Evolutionary conservation across 345 rosid genomes (phyloP), one percentile per base, ranked within the genome.

Genomic region (Lumnitzera littorea): DNA sequence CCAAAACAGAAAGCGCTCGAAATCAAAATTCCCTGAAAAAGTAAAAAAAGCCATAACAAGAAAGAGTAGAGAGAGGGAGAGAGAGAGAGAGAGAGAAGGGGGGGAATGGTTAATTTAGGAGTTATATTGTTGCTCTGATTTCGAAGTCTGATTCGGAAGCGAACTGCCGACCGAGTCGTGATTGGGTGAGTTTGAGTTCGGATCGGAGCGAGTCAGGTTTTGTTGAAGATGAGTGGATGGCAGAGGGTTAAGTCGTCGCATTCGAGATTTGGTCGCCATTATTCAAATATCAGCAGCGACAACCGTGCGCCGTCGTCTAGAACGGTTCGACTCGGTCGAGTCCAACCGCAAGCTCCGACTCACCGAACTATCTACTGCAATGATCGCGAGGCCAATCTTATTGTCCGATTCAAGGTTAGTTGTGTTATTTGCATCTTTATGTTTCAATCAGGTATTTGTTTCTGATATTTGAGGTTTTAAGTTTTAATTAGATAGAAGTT

Each of bases 321-420:
- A 14, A 88, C 96, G 73, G 94, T 87, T 46, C 85, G 90, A 64
- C 88, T 91, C 36, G 99, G 99, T 48, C 84, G 84, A 27, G 84
- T 95, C 57, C 99, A 88, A 76, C 96, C 99, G 11, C 99, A 91
- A 82, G 91, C 99, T n/a, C 99, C 99, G 12, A 67, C 75, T 73
- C 70, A 81, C 58, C 98, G 99, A 52, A 95, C 96, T 72, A 79
- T 95, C 70, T 82, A 62, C 74, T 91, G 99, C 72, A 95, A 95
- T 69, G 96, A 95, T 69, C 94, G 96, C 27, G 99, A 91, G 15
- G 91, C 98, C 76, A 95, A 95, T 76, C 65, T 67, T 58, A 83
- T 80, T 57, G 80, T 88, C 66, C 73, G 85, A 54, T 95, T 83
- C 76, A 88, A 82, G 99, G 99, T 95, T 50, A 53, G 31, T 66